Conservation (phyloP, 129 eudicot genomes). For the Flaveria bidentis region DNA sequence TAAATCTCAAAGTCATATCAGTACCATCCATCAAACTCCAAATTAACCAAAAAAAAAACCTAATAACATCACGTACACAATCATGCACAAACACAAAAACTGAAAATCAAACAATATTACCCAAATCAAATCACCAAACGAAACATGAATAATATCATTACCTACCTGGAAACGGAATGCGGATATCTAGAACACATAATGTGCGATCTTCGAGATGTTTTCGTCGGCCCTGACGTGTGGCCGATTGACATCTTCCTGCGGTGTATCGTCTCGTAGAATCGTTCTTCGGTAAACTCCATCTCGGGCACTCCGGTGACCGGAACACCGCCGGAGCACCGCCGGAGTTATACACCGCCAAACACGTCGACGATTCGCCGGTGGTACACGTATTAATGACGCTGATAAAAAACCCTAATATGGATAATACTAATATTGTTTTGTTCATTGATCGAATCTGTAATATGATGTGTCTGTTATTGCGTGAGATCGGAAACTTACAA, state of each 20-base stretch:
- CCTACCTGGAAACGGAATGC: conserved; percentile 86
- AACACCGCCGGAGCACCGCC: conserved; percentile 99
- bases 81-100: no score
- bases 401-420: conserved; percentile 42
- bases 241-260: conserved; percentile 63
- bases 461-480: no score
- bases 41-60: no score
- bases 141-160: not conserved
- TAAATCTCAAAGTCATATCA: no score
- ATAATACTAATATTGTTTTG: conserved; percentile 6
- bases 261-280: conserved; percentile 28
- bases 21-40: no score
- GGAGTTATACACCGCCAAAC: conserved; percentile 71
- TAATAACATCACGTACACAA: no score
- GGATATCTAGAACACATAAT: conserved; percentile 67
- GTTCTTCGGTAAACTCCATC: conserved; percentile 64
- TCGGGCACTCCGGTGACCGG: conserved; percentile 87
- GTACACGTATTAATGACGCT: conserved; percentile 8
- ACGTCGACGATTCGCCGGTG: conserved; percentile 69
- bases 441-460: conserved; percentile 21
- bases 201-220: conserved; percentile 77
- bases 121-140: not conserved
- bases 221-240: conserved; percentile 81
- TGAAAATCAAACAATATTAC: not conserved
- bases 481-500: no score